Evolutionary conservation across 768 basidiomycete genomes (phyloP).

Genomic region (Serendipita sp.): DNA sequence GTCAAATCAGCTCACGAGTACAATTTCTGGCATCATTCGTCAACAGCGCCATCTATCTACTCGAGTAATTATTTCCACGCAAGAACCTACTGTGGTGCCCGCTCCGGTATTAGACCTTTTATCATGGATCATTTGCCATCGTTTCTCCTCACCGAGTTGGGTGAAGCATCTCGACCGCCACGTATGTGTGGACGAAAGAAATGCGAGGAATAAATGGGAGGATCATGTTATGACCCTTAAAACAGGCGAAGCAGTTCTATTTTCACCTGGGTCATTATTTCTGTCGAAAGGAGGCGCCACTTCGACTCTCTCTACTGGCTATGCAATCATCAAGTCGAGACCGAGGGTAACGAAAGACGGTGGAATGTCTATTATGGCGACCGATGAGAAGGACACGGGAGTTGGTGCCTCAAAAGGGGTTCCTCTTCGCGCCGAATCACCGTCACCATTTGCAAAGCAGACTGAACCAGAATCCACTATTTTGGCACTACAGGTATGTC

Average conservation of each 20-base stretch:
- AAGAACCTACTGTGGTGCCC: conserved; percentile 64
- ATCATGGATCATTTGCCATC: conserved; percentile 46
- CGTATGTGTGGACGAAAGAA: conserved; percentile 20
- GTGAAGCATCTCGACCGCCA: conserved; percentile 57
- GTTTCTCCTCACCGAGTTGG: conserved; percentile 65
- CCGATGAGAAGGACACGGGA: not conserved
- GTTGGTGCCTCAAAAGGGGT: no score
- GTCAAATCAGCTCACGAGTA: conserved; percentile 39
- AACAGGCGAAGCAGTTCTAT: not conserved
- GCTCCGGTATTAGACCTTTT: conserved; percentile 52
- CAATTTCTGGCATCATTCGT: conserved; percentile 42
- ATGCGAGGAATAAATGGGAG: not conserved
- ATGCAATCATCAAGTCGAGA: not conserved
- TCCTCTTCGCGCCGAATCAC: no score
- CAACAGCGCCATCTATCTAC: conserved; percentile 59
- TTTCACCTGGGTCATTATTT: not conserved
- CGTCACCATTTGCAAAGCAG: no score
- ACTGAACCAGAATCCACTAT: no score
- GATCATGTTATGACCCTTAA: not conserved
- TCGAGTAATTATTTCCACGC: conserved; percentile 59
- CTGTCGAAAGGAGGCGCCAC: not conserved
- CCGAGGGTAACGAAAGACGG: not conserved
- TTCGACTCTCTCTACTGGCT: not conserved
- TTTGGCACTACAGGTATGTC: no score
- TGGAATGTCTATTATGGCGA: not conserved